Evolutionary conservation across 768 basidiomycete species (phyloP).

Genomic region (Porpolomopsis calyptriformis): DNA sequence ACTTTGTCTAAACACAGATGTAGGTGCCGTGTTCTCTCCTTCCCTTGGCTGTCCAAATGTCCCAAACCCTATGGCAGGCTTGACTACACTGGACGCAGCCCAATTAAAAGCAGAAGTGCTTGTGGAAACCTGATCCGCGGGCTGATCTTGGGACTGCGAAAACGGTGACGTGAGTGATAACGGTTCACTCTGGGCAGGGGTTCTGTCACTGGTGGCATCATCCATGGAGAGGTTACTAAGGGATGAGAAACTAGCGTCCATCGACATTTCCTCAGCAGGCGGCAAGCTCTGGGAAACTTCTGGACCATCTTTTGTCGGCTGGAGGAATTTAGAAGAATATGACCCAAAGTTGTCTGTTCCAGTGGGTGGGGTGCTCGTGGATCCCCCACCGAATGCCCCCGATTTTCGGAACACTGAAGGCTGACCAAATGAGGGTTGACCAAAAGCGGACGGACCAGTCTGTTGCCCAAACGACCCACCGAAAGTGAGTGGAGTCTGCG

Average conservation of each 20-base stretch:
- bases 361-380: conserved; percentile 6
- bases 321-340: background rate
- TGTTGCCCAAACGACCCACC: background rate
- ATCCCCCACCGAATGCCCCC: background rate
- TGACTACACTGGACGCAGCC: conserved; percentile 2
- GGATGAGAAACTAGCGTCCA: conserved; percentile 20
- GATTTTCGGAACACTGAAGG: conserved; percentile 24
- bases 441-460: conserved; percentile 5
- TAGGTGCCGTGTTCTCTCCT: background rate
- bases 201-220: background rate
- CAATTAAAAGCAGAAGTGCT: conserved; percentile 6
- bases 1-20: background rate
- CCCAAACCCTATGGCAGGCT: conserved; percentile 21
- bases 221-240: conserved; percentile 25
- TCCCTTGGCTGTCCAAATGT: conserved; percentile 22
- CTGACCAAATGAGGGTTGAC: conserved; percentile 20
- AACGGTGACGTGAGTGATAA: conserved; percentile 9
- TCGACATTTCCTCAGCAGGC: conserved; percentile 16
- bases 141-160: conserved; percentile 16
- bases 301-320: background rate
- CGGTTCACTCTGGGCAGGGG: background rate
- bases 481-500: too few relatives aligned
- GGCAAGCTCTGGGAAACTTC: too few relatives aligned
- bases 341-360: conserved; percentile 17
- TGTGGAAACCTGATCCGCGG: conserved; percentile 13